Evolutionary conservation across 371 early-diverging fungal species (phyloP).

Genomic region (Parasitella parasitica): DNA sequence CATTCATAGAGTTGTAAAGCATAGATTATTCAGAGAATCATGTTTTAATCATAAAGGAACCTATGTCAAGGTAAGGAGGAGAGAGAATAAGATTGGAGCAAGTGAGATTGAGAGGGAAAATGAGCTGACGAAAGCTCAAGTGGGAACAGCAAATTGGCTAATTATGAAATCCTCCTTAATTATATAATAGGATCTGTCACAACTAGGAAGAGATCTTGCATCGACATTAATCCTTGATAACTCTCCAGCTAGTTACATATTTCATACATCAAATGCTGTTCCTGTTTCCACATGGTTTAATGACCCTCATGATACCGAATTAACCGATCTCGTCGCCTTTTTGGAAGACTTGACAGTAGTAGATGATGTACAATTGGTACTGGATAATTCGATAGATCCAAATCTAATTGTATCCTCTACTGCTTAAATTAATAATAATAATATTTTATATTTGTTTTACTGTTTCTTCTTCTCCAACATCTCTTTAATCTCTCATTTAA

Average conservation of each 20-base stretch:
- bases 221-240: constrained; percentile 86
- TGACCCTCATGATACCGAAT: constrained; percentile 93
- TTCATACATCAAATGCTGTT: constrained; percentile 94
- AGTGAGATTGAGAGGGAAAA: background rate
- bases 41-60: constrained; percentile 93
- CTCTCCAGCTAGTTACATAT: constrained; percentile 91
- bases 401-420: background rate
- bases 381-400: constrained; percentile 54
- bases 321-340: constrained; percentile 91
- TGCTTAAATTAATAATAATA: constrained; percentile 1
- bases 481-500: constrained; percentile 11
- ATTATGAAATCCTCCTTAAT: constrained; percentile 1
- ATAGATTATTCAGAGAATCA: constrained; percentile 94
- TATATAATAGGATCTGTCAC: constrained; percentile 70
- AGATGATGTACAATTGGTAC: constrained; percentile 84
- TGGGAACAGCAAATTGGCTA: background rate
- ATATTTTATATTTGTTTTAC: constrained; percentile 11
- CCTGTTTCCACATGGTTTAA: constrained; percentile 97
- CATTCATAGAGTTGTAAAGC: constrained; percentile 77
- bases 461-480: constrained; percentile 3
- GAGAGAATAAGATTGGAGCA: background rate
- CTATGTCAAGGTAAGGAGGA: constrained; percentile 86
- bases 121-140: too few species aligned
- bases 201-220: constrained; percentile 83
- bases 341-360: constrained; percentile 86